Conservation (phyloP, 495 filamentous ascomycete genomes). For the Oleoguttula mirabilis region DNA sequence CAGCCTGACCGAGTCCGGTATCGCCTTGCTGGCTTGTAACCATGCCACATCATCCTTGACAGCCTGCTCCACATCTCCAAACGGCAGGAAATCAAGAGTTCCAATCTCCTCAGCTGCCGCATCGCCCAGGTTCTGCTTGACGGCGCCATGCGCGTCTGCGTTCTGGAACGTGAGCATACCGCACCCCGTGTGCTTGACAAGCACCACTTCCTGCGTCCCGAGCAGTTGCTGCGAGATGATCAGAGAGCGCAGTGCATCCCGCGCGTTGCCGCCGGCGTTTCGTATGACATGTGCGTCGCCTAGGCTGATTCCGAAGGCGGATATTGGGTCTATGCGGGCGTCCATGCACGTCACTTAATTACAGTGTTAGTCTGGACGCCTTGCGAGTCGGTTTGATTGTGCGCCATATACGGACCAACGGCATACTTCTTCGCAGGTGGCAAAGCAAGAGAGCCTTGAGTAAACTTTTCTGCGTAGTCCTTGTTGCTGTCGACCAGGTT, state of each 20-base stretch:
- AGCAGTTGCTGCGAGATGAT: constrained; percentile 73
- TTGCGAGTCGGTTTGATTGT: background rate
- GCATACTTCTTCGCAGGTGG: constrained; percentile 61
- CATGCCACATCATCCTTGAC: constrained; percentile 55
- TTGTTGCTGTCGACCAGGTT: constrained; percentile 48
- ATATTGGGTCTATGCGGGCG: constrained; percentile 60
- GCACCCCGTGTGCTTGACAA: constrained; percentile 72
- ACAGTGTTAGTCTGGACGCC: background rate
- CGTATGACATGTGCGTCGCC: constrained; percentile 76
- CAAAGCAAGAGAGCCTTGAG: constrained; percentile 51
- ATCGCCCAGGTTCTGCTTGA: constrained; percentile 46
- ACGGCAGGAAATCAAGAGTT: constrained; percentile 51
- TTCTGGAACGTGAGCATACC: constrained; percentile 76
- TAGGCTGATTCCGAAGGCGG: constrained; percentile 60
- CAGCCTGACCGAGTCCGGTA: constrained; percentile 48
- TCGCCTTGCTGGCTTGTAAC: constrained; percentile 42
- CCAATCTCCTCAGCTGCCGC: constrained; percentile 30
- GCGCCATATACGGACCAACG: constrained; percentile 32
- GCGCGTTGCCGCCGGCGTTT: constrained; percentile 57
- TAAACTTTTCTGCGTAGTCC: constrained; percentile 50
- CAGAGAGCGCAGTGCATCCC: constrained; percentile 60
- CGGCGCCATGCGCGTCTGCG: constrained; percentile 43
- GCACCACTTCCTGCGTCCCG: constrained; percentile 61
- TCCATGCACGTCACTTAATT: constrained; percentile 70
- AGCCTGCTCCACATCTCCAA: constrained; percentile 49